Percentiles rank a stretch among this genome's conserved stretches.
Evolutionary conservation across 208 protist genomes (phyloP).

Genomic region (Leishmania major): DNA sequence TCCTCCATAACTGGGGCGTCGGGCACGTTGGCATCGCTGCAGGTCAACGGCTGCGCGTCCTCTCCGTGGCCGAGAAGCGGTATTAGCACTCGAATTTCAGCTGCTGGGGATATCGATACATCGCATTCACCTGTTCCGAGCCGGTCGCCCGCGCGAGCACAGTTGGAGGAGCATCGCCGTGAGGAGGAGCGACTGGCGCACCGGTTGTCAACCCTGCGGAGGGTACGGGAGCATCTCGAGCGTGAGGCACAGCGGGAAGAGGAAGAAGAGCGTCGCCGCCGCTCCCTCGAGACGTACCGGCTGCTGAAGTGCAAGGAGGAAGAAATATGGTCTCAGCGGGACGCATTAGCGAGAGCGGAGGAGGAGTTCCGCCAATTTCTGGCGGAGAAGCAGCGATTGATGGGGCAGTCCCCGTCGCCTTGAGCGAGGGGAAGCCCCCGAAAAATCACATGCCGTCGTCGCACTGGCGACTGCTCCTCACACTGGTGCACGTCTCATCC

Average conservation of each 20-base stretch:
- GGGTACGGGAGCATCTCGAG: conserved; percentile 52
- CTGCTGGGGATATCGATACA: conserved; percentile 1
- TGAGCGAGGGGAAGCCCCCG: neutral
- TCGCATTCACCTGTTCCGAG: neutral
- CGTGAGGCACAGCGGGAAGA: conserved; percentile 41
- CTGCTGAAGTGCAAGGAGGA: conserved; percentile 49
- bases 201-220: conserved; percentile 32
- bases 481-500: neutral
- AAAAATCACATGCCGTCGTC: neutral
- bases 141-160: conserved; percentile 28
- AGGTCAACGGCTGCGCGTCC: neutral
- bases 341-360: conserved; percentile 44
- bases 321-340: conserved; percentile 55
- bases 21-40: neutral
- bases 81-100: neutral
- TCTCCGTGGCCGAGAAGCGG: neutral
- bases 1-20: neutral
- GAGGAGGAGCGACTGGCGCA: conserved; percentile 36
- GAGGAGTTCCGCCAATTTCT: conserved; percentile 47
- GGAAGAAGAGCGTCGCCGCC: conserved; percentile 41
- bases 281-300: conserved; percentile 27
- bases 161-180: conserved; percentile 49
- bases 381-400: conserved; percentile 37
- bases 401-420: neutral
- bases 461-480: neutral